Base-by-base conservation (phyloP, 2,329 filamentous ascomycete genomes). In the Aspergillus spinulosporus region DNA sequence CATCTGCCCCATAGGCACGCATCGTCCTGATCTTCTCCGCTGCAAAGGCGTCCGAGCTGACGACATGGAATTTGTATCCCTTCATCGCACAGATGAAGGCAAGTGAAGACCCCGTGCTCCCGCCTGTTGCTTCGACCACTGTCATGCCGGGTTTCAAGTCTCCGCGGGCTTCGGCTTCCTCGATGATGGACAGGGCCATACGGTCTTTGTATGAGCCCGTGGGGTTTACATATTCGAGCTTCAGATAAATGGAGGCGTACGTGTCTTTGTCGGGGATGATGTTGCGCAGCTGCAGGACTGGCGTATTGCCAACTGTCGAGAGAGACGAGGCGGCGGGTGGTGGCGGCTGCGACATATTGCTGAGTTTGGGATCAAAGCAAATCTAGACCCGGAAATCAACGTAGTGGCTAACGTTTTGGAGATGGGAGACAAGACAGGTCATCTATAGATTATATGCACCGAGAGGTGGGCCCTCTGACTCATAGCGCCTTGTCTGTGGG, bases 61-160 rank as follows among this genome's bases (percentile, higher is more conserved):
- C 50, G 3, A 61, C 57, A 3, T 37, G 43, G 43, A 60, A 61
- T 5, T 6, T 26, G 42, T 63, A 63, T 2, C 57, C 55, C 34
- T 61, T 60, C 2, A 56, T 26, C 3, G 53, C 50, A 12, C 61
- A 61, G 34, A 61, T 52, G 15, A 61, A 59, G 7, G 61, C 59
- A 3, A 63, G 45, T 1, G 56, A 60, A 14, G 57, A 56, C 3
- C 58, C 61, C 7, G 92, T 96, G 73, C 96, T 96, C 48, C 92
- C 92, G 67, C 89, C 93, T 28, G 92, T 96, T 4, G 92, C 92
- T 82, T 96, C 92, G 68, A 96, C 96, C 66, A 96, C 79, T 42
- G 90, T 95, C 75, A 96, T 90, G 54, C 91, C 92, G 26, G 92
- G 92, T 81, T 91, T 94, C 76, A 96, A 94, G 62, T 90, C 84